A percentile compares a stretch with the other conserved stretches of the same genome.
These are phyloP conservation scores for Grosmannia huntii DNA, from an alignment of 2,329 filamentous ascomycete genomes.

Conservation along the genomic window DNA sequence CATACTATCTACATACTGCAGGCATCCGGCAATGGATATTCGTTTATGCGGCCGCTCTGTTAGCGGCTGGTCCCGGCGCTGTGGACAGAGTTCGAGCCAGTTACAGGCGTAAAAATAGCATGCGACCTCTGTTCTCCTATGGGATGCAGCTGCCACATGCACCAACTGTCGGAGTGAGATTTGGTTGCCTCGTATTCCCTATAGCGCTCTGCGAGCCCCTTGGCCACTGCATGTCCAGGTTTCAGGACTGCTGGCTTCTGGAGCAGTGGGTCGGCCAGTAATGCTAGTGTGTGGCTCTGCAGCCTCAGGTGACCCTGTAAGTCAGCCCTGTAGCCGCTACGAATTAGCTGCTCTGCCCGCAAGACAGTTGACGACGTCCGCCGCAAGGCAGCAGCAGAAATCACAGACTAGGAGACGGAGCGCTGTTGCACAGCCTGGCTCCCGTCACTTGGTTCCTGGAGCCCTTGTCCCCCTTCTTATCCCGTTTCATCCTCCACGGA, in stretches of 20 bases:
- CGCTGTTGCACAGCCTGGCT: too few species aligned
- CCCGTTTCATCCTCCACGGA: too few species aligned
- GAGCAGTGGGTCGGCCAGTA: too few species aligned
- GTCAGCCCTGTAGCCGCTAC: too few species aligned
- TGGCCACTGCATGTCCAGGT: neutral
- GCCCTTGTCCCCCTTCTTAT: too few species aligned
- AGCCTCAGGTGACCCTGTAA: too few species aligned
- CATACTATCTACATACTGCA: neutral
- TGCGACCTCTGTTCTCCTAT: neutral
- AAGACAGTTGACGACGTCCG: neutral
- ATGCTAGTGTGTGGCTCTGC: too few species aligned
- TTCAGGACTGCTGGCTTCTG: neutral
- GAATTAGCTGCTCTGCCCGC: too few species aligned
- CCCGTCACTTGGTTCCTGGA: too few species aligned
- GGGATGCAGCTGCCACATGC: neutral
- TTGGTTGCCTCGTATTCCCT: neutral
- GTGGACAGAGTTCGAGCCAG: too few species aligned
- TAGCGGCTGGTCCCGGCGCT: neutral
- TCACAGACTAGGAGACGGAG: too few species aligned
- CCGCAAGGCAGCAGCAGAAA: neutral
- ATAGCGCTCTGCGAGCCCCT: neutral
- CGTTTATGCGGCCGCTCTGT: neutral
- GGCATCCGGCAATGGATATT: neutral
- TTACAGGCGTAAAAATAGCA: too few species aligned
- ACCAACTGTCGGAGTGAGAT: neutral